Percentiles rank a stretch among this genome's conserved stretches.
Evolutionary conservation across 2,329 filamentous ascomycete species (phyloP).

Genomic region (Aspergillus sp.): DNA sequence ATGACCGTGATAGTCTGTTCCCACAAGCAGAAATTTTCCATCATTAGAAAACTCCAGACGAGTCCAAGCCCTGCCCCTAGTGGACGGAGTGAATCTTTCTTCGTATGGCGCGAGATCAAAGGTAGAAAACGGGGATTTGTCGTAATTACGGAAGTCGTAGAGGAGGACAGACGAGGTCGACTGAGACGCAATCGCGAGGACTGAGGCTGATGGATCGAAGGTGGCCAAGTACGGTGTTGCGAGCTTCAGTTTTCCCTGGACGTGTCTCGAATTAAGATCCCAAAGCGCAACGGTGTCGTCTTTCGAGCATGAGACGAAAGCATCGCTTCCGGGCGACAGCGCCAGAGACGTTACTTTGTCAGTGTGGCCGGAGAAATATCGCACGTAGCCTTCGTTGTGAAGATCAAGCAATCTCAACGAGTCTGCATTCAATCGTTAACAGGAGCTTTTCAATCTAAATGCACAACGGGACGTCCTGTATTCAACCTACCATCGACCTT

Average conservation of each 20-base stretch:
- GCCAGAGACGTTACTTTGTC: slow-evolving; percentile 74
- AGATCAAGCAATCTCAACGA: slow-evolving; percentile 75
- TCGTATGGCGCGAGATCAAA: slow-evolving; percentile 65
- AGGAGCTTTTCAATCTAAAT: neutral
- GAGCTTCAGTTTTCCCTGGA: slow-evolving; percentile 72
- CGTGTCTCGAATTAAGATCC: slow-evolving; percentile 75
- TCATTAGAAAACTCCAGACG: slow-evolving; percentile 95
- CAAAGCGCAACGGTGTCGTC: slow-evolving; percentile 90
- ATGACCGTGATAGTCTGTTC: slow-evolving; percentile 77
- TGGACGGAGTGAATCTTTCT: slow-evolving; percentile 47
- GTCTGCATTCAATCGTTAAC: slow-evolving; percentile 37
- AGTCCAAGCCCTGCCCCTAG: slow-evolving; percentile 60
- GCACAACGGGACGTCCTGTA: neutral
- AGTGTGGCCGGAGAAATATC: slow-evolving; percentile 91
- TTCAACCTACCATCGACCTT: slow-evolving; percentile 69
- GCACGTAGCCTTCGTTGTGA: slow-evolving; percentile 93
- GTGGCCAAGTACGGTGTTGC: slow-evolving; percentile 74
- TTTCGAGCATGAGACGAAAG: slow-evolving; percentile 83
- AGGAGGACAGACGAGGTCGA: slow-evolving; percentile 72
- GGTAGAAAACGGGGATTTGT: slow-evolving; percentile 79
- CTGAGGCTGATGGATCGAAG: slow-evolving; percentile 85
- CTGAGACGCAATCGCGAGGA: slow-evolving; percentile 84
- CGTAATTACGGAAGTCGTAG: slow-evolving; percentile 90
- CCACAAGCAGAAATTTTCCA: slow-evolving; percentile 76
- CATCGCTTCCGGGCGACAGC: slow-evolving; percentile 78